Percentiles rank a stretch among this genome's conserved stretches.
These are phyloP conservation scores for Pestalotiopsis sp. DNA, from an alignment of 2,329 filamentous ascomycete species.

Conservation along the genomic window DNA sequence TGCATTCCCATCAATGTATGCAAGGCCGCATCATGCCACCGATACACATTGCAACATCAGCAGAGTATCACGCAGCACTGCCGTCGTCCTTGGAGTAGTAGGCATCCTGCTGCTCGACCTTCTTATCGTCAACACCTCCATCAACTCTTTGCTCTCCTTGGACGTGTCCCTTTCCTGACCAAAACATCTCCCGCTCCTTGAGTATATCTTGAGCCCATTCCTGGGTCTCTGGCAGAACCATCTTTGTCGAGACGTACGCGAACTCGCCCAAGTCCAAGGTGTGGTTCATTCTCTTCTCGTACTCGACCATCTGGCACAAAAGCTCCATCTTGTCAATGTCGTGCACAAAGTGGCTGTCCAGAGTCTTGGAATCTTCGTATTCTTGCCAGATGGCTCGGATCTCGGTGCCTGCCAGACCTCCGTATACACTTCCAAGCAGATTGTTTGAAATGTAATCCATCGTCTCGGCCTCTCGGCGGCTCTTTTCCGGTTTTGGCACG, in stretches of 20 bases:
- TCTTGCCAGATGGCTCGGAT: conserved; percentile 88
- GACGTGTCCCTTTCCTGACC: conserved; percentile 55
- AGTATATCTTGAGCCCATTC: conserved; percentile 79
- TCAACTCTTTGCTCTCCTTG: conserved; percentile 45
- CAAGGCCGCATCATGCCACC: too few relatives aligned
- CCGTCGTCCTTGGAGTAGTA: conserved; percentile 42
- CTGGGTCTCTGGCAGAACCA: conserved; percentile 76
- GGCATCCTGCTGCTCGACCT: conserved; percentile 44
- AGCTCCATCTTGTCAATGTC: conserved; percentile 98
- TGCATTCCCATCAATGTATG: too few relatives aligned
- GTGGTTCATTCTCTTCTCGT: conserved; percentile 73
- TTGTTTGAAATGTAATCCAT: conserved; percentile 86
- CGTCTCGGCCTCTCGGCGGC: conserved; percentile 78
- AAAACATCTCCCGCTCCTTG: conserved; percentile 73
- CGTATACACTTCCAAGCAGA: conserved; percentile 74
- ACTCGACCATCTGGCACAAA: conserved; percentile 93
- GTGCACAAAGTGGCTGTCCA: conserved; percentile 88
- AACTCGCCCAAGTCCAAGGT: conserved; percentile 84
- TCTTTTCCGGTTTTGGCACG: conserved; percentile 86
- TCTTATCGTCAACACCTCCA: conserved; percentile 39
- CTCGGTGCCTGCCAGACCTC: conserved; percentile 68
- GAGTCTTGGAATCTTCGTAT: conserved; percentile 85
- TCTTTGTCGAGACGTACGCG: conserved; percentile 71
- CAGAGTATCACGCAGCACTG: neutral
- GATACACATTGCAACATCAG: neutral